Base-by-base conservation (phyloP, 345 rosid species). In the Acer negundo region DNA sequence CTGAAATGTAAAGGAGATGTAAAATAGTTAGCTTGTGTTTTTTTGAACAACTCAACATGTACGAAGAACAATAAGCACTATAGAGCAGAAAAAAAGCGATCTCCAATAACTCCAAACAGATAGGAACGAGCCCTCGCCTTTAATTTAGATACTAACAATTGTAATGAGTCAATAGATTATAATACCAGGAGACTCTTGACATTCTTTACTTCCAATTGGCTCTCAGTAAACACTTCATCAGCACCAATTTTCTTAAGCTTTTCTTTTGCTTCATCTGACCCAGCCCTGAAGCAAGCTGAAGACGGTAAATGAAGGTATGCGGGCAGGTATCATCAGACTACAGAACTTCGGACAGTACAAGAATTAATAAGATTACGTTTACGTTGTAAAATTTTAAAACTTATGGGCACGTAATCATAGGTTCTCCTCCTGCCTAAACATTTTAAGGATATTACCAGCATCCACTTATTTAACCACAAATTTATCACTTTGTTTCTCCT, bases 161-260 rank as follows among this genome's bases (percentile, higher is more conserved):
- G 71, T 23, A 35, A 59, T 26, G 24, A 70, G 72, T 69, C 19
- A 35, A 62, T 35, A 72, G 78, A 83, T 62, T 49, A 78, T 69
- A 49, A 80, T 89, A 92, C 98, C 97, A 94, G 83, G 55, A 96
- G 93, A 82, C 87, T 73, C 84, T 92, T 94, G 23, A 96, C 91
- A 77, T 92, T 88, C 85, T 92, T 95, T 81, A 92, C 88, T 80
- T 87, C 88, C 46, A 94, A 80, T 69, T 95, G 90, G 82, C 89
- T 89, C 84, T 93, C 94, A 1, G 87, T 82, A 72, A 90, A 89
- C 55, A 93, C 99, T 87, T 89, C 87, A 74, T 90, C 89, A 20
- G 94, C 99, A 73, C 94, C 99, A 24, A 96, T 84, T 78, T 82
- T 84, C 75, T 85, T 91, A 72, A 94, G 82, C 22, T 75, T 78